Conservation (phyloP, 306 rosid species). For the Cotoneaster glaucophyllus region DNA sequence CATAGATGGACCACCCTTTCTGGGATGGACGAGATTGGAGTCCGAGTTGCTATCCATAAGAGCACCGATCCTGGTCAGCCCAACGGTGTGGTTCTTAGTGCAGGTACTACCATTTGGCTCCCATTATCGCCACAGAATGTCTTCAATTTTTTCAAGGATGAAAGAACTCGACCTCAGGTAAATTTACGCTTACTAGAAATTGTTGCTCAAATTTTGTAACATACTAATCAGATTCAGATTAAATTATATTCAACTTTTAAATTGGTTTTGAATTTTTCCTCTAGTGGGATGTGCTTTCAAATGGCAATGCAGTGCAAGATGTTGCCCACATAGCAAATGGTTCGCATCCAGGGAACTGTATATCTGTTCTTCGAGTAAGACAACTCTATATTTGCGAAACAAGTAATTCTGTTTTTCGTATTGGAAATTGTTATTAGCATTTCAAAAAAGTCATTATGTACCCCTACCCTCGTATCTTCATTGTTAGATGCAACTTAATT, state of each 20-base stretch:
- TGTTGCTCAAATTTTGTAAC: not conserved
- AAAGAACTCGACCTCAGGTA: slow-evolving; percentile 87
- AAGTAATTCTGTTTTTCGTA: not conserved
- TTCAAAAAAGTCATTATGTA: too few species aligned
- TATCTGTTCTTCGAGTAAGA: slow-evolving; percentile 79
- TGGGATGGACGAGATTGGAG: slow-evolving; percentile 67
- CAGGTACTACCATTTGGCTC: slow-evolving; percentile 92
- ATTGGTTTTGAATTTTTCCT: not conserved
- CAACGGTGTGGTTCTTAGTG: slow-evolving; percentile 79
- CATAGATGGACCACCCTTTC: slow-evolving; percentile 84
- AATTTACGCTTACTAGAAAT: not conserved
- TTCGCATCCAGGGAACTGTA: slow-evolving; percentile 84
- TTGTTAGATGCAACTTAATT: not conserved
- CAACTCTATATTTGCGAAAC: not conserved
- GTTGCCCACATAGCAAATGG: slow-evolving; percentile 96
- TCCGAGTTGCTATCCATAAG: slow-evolving; percentile 67
- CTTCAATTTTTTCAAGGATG: slow-evolving; percentile 87
- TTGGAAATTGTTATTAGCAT: not conserved
- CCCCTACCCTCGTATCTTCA: not conserved
- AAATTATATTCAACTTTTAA: not conserved
- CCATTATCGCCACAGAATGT: slow-evolving; percentile 77
- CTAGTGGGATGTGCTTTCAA: slow-evolving; percentile 96
- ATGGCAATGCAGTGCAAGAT: slow-evolving; percentile 77
- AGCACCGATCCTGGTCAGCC: slow-evolving; percentile 85
- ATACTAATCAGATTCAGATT: not conserved